Evolutionary conservation across 192 early-diverging fungal genomes (phyloP), one percentile per base, ranked within the genome.

Genomic region (Geranomyces variabilis): DNA sequence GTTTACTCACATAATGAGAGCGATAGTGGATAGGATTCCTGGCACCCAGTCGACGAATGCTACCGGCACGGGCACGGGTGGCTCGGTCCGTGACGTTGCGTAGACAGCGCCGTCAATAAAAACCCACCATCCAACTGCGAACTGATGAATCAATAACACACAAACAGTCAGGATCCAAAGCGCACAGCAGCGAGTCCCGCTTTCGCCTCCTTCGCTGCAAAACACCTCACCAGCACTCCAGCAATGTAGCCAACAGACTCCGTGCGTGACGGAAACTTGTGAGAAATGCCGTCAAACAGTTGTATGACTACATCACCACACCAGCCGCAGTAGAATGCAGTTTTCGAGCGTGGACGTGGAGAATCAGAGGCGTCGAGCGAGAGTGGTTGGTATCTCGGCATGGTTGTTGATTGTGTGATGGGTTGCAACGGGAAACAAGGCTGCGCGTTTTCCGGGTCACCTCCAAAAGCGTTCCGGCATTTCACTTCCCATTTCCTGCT

Each of bases 11-110:
- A 81, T 82, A 44, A 83, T 77, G 24, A 86, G 72, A 5, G 84
- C 66, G 4, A 86, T 46, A 0, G 84, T 83, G 19, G 81, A 83
- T 24, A 86, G 51, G 17, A 86, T 70, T 10, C 84, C 84, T 2
- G 84, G 84, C 0, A 86, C 31, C 78, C 78, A 86, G 61, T 86
- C 84, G 66, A 83, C 84, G 64, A 86, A 81, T 7, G 63, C 29
- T 29, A 75, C 69, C 15, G 21, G 14, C 15, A 67, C 62, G 21
- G 77, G 69, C 46, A 83, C 41, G 21, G 65, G 31, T 34, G 48
- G 46, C 30, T 75, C 57, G 19, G 58, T 19, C 17, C 69, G 74
- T 7, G 74, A 73, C 5, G 66, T 24, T 31, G 70, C 62, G 58
- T 67, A 84, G 28, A 68, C 66, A 28, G 74, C 66, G 8, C 79